phyloP scores from a whole-genome alignment of 2,329 filamentous ascomycete species.

The Alternaria longipes region DNA sequence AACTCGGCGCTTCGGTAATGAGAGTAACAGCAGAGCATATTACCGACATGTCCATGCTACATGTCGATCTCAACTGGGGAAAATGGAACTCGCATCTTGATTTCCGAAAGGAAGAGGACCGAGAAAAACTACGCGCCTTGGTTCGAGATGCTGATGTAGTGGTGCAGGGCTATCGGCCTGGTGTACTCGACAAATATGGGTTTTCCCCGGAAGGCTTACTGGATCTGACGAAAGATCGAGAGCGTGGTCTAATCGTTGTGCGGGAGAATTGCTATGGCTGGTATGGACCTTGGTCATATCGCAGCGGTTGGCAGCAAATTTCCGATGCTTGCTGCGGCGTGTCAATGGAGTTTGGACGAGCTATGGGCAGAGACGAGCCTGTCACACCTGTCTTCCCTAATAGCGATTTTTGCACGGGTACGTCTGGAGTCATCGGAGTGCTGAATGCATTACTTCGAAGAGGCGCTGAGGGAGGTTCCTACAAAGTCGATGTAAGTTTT shows the following conservation, averaged over 20 bases:
- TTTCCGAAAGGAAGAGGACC: slow-evolving; percentile 52
- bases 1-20: slow-evolving; percentile 60
- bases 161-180: slow-evolving; percentile 60
- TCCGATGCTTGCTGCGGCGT: slow-evolving; percentile 59
- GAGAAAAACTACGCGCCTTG: slow-evolving; percentile 52
- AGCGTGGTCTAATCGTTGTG: slow-evolving; percentile 58
- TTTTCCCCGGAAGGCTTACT: slow-evolving; percentile 56
- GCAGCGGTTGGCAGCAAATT: slow-evolving; percentile 65
- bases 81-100: slow-evolving; percentile 60
- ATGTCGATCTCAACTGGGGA: slow-evolving; percentile 61
- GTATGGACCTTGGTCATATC: slow-evolving; percentile 58
- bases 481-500: slow-evolving; percentile 53
- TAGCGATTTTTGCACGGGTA: slow-evolving; percentile 58
- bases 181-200: slow-evolving; percentile 58
- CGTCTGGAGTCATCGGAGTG: slow-evolving; percentile 54
- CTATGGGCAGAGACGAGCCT: slow-evolving; percentile 57
- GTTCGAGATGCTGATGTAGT: slow-evolving; percentile 62
- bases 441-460: slow-evolving; percentile 55
- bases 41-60: slow-evolving; percentile 54
- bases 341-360: slow-evolving; percentile 57
- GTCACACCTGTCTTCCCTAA: slow-evolving; percentile 59
- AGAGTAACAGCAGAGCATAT: slow-evolving; percentile 54
- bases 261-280: slow-evolving; percentile 65
- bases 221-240: slow-evolving; percentile 53
- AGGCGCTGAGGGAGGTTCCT: slow-evolving; percentile 53